Evolutionary conservation across 2,329 filamentous ascomycete species (phyloP).

Genomic region (Diaporthe australafricana): DNA sequence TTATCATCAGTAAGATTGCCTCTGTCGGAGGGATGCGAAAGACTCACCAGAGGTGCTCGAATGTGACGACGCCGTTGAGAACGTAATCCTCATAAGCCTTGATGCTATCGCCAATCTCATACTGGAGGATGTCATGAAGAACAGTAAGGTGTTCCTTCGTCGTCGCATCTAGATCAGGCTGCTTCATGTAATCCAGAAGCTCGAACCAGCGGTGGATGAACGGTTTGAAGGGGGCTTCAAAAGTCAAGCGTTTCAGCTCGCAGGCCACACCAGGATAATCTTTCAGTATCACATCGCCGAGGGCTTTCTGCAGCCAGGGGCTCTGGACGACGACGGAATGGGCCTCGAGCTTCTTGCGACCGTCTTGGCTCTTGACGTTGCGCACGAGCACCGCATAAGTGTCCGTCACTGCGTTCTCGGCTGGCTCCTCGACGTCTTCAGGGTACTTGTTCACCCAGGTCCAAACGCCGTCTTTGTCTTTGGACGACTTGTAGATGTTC

Average conservation of each 20-base stretch:
- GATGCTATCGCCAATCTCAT: constrained; percentile 63
- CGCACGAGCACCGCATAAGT: constrained; percentile 71
- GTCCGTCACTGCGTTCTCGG: constrained; percentile 70
- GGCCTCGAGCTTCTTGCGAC: constrained; percentile 69
- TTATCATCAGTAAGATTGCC: not conserved
- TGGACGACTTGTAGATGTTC: constrained; percentile 54
- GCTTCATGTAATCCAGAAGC: constrained; percentile 55
- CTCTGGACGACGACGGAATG: constrained; percentile 75
- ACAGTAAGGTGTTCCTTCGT: constrained; percentile 60
- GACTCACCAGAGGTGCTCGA: constrained; percentile 58
- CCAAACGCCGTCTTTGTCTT: constrained; percentile 60
- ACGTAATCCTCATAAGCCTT: constrained; percentile 63
- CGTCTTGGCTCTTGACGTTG: constrained; percentile 67
- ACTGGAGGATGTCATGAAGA: constrained; percentile 58
- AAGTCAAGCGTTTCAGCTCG: constrained; percentile 69
- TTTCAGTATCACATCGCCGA: constrained; percentile 62
- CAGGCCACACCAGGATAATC: constrained; percentile 71
- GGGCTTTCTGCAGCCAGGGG: constrained; percentile 67
- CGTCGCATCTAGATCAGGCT: constrained; percentile 53
- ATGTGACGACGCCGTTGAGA: constrained; percentile 64
- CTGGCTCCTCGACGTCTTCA: constrained; percentile 64
- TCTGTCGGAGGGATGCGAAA: not conserved
- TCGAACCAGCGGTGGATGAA: constrained; percentile 74
- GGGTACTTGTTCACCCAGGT: constrained; percentile 69
- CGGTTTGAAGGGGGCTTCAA: constrained; percentile 69